Evolutionary conservation across 208 protist species (phyloP), one percentile per base, ranked within the genome.

Genomic region (Wallacemonas sp.): DNA sequence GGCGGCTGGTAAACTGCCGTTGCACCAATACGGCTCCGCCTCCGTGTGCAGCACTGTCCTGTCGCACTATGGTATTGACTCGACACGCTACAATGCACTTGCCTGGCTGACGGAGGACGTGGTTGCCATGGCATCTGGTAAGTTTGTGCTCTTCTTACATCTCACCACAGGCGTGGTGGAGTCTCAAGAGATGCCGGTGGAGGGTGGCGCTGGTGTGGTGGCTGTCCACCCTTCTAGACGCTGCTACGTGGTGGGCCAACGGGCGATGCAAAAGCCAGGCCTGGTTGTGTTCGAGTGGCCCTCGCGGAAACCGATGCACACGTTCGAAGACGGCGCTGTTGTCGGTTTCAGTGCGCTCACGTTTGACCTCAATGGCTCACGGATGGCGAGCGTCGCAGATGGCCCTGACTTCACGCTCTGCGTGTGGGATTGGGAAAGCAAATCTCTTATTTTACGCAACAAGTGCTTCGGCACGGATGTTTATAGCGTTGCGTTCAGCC

Each of bases 391-490:
- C 6, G 97, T 99, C 5, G 97, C 91, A 28, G 82, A 79, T 21
- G 78, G 61, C 21, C 97, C 98, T 2, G 98, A 99, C 79, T 99
- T 91, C 79, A 97, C 91, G 14, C 82, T 99, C 2, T 93, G 94
- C 0, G 84, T 99, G 22, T 99, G 98, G 97, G 82, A 98, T 71
- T 99, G 97, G 97, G 39, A 86, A 33, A 66, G 68, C 19, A 80
- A 90, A 53, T 59, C 63, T 11, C 90, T 99, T 36, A 79, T 98
- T 12, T 71, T 99, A 30, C 84, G 97, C 46, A 95, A 79, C 77
- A 99, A 99, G 79, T 98, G 98, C 44, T 98, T 98, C 67, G 91
- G 89, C 58, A 80, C 97, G 2, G 98, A 99, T 44, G 91, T 99
- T 8, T 90, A 78, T 60, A 96, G 77, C 46, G 86, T 98, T 6